Evolutionary conservation across 108 stramenopile genomes (phyloP), one percentile per base, ranked within the genome.

Genomic region (Nannochloropsis salina): DNA sequence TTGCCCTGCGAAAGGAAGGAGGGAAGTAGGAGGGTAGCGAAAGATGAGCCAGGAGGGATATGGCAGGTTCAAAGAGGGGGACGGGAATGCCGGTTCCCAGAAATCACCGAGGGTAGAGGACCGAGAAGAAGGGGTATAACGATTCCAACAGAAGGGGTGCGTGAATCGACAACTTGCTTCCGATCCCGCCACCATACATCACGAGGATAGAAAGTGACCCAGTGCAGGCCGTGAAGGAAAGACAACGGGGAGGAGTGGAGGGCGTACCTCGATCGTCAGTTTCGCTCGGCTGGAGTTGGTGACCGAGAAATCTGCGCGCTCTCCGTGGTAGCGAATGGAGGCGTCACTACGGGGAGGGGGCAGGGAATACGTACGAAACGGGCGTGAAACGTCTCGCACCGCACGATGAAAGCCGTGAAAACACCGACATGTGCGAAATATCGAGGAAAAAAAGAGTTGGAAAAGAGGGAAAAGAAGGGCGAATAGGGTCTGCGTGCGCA

Each of bases 271-370:
- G 80, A 81, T 9, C 18, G 12, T 42, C 18, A 87, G 42, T 42
- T 87, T 87, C 11, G 86, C 86, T 41, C 86, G 41, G 11, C 83
- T n/a, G n/a, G 86, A 82, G 43, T 90, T 84, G 61, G 43, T 82
- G 15, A 89, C 86, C 40, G 86, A 83, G 80, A 92, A 92, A 83
- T 90, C 90, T 40, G 87, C 92, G 41, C 90, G 88, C 31, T 84
- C 87, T 47, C 86, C 90, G 82, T 88, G 85, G 81, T 87, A 91
- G 18, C 92, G 83, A 47, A 91, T 22, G 82, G 88, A 84, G 1
- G 83, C 80, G 80, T 90, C 83, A 84, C 88, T 51, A 15, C 12
- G 47, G 47, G 15, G 47, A 15, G 47, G 15, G 47, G 47, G 47
- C 47, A 51, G 47, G 47, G 0, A 51, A 51, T 51, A 51, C 31